These are phyloP conservation scores for Backusella liffmaniae DNA, from an alignment of 192 early-diverging fungal species.

Conservation along the genomic window DNA sequence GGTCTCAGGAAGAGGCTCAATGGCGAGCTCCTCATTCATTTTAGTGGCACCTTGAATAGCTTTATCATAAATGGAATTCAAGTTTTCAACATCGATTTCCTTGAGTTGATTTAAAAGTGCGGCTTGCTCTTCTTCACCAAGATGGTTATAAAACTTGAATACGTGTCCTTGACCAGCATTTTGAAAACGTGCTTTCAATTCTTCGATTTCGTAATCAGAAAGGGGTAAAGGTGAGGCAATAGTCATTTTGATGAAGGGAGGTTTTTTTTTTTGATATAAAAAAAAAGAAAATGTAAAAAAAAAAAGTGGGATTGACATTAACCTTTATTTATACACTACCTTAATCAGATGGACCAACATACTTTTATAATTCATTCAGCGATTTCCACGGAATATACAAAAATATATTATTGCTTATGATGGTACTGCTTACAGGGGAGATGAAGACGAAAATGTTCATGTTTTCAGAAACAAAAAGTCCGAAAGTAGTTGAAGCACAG, in stretches of 20 bases:
- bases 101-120: slow-evolving; percentile 65
- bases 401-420: not conserved
- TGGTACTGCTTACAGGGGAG: not conserved
- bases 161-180: slow-evolving; percentile 82
- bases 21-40: slow-evolving; percentile 27
- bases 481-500: not conserved
- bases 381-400: slow-evolving; percentile 7
- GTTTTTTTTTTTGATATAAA: too few relatives aligned
- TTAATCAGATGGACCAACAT: not conserved
- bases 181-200: slow-evolving; percentile 39
- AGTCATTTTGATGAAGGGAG: not conserved
- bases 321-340: not conserved
- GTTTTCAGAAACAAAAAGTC: slow-evolving; percentile 2
- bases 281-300: not conserved
- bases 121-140: slow-evolving; percentile 53
- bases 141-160: slow-evolving; percentile 73
- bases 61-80: slow-evolving; percentile 72
- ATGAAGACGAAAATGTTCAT: not conserved
- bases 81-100: slow-evolving; percentile 68
- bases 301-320: not conserved
- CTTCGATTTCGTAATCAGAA: slow-evolving; percentile 6
- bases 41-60: slow-evolving; percentile 44
- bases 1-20: slow-evolving; percentile 66
- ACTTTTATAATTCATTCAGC: not conserved
- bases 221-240: slow-evolving; percentile 10